Conservation (phyloP, 805 yeast species). For the Schizosaccharomyces japonicus region DNA sequence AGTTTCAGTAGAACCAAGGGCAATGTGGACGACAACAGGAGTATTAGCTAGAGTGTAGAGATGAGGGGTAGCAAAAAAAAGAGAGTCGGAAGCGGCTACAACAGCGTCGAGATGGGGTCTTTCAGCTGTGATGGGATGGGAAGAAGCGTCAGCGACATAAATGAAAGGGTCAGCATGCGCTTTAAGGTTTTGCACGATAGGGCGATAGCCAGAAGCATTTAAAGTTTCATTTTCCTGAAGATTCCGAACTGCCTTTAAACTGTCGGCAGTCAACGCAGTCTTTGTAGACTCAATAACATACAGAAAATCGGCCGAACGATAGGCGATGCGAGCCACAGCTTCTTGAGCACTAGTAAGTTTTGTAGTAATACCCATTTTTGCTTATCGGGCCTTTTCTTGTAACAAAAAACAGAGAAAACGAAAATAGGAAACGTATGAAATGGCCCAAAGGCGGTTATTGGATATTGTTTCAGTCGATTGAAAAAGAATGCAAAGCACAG, state of each 20-base stretch:
- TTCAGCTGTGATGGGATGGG: conserved; percentile 21
- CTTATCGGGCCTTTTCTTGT: too few species aligned
- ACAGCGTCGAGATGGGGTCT: conserved; percentile 31
- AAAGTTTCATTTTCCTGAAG: neutral
- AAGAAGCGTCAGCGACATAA: conserved; percentile 18
- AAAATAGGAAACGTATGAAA: too few species aligned
- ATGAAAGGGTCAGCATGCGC: conserved; percentile 30
- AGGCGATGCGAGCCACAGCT: conserved; percentile 1
- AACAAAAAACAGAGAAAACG: too few species aligned
- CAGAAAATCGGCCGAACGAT: neutral
- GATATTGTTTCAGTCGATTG: too few species aligned
- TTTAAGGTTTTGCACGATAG: neutral
- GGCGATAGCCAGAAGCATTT: neutral
- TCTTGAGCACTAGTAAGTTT: neutral
- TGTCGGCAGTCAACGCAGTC: neutral
- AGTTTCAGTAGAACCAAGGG: conserved; percentile 14
- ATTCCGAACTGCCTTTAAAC: neutral
- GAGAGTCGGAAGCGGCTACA: conserved; percentile 27
- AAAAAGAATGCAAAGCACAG: too few species aligned
- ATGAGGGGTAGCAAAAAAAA: conserved; percentile 38
- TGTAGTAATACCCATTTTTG: too few species aligned
- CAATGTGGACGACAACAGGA: conserved; percentile 35
- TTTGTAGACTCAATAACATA: neutral
- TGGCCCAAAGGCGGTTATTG: too few species aligned
- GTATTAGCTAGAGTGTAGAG: conserved; percentile 20